These are phyloP conservation scores for Nitzschia inconspicua DNA, from an alignment of 108 stramenopile species.

Conservation along the genomic window DNA sequence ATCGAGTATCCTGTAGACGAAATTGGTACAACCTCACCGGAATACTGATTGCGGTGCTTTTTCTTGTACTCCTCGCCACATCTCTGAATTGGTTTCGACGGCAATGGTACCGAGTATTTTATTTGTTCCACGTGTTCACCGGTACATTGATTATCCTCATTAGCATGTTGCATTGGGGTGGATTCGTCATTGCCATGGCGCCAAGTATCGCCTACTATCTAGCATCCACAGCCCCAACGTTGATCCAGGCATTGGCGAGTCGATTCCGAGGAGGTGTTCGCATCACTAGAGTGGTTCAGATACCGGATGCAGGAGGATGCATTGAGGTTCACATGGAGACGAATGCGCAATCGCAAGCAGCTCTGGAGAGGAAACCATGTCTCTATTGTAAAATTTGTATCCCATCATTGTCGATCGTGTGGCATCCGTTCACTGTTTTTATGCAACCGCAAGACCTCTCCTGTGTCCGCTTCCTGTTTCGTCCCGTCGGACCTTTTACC, in stretches of 20 bases:
- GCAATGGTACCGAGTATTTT: conserved; percentile 34
- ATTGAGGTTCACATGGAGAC: conserved; percentile 27
- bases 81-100: conserved; percentile 36
- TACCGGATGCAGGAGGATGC: conserved; percentile 43
- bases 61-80: conserved; percentile 21
- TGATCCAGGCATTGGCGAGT: conserved; percentile 15
- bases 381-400: conserved; percentile 7
- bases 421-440: conserved; percentile 5
- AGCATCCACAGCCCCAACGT: conserved; percentile 31
- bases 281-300: conserved; percentile 18
- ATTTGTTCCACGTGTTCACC: conserved; percentile 15
- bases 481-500: conserved; percentile 20
- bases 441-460: conserved; percentile 1
- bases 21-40: conserved; percentile 29
- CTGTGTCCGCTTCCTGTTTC: background rate
- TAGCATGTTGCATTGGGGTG: background rate
- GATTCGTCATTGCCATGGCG: background rate
- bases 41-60: conserved; percentile 12
- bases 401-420: conserved; percentile 10
- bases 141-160: background rate
- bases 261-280: conserved; percentile 24
- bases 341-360: background rate
- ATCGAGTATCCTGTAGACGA: background rate
- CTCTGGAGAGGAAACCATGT: background rate
- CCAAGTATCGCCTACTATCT: conserved; percentile 42